phyloP scores from a whole-genome alignment of 352 stramenopile species.

The Poterioochromonas sp. region DNA sequence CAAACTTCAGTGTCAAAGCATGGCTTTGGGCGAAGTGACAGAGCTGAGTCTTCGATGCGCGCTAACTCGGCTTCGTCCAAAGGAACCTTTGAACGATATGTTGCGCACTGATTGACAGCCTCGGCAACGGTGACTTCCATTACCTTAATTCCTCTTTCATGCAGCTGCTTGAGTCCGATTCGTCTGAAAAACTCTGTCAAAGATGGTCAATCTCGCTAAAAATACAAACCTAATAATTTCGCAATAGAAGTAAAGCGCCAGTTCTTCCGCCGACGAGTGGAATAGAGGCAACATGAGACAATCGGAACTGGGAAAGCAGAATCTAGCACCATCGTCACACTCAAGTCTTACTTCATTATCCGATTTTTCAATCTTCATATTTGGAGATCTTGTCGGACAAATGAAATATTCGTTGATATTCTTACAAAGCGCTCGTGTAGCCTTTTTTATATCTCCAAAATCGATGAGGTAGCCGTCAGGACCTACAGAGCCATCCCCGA shows the following conservation, averaged over 20 bases:
- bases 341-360: slow-evolving; percentile 58
- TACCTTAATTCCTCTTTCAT: neutral
- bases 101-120: neutral
- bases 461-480: slow-evolving; percentile 91
- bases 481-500: slow-evolving; percentile 63
- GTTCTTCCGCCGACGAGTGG: slow-evolving; percentile 91
- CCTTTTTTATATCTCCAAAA: slow-evolving; percentile 94
- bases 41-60: neutral
- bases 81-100: neutral
- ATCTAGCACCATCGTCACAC: slow-evolving; percentile 86
- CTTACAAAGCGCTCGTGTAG: slow-evolving; percentile 83
- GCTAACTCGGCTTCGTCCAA: neutral
- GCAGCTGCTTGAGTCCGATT: neutral
- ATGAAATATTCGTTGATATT: slow-evolving; percentile 94
- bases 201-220: neutral
- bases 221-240: slow-evolving; percentile 44
- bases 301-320: slow-evolving; percentile 84
- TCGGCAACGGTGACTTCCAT: slow-evolving; percentile 8
- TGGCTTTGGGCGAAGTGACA: neutral
- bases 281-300: slow-evolving; percentile 89
- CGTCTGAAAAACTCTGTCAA: neutral
- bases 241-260: slow-evolving; percentile 78
- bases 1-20: no score
- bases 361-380: slow-evolving; percentile 63
- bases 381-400: slow-evolving; percentile 84